Percentiles rank a stretch among this genome's conserved stretches.
These are phyloP conservation scores for Puccinia polysora DNA, from an alignment of 1,284 basidiomycete species.

Conservation along the genomic window DNA sequence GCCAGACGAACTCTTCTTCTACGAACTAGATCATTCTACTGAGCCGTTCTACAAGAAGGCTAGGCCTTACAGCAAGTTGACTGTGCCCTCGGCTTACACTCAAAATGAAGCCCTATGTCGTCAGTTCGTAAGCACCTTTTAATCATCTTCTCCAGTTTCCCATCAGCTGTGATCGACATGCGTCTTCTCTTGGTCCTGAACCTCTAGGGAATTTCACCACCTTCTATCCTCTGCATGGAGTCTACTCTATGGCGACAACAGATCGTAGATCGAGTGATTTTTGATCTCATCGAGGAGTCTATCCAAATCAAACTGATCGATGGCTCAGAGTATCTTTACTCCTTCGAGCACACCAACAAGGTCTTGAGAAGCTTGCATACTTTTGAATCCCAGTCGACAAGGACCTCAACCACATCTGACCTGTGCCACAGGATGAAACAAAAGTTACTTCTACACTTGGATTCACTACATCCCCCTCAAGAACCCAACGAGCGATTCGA, in stretches of 20 bases:
- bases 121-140: conserved; percentile 25
- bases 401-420: neutral
- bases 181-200: neutral
- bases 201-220: conserved; percentile 25
- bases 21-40: conserved; percentile 16
- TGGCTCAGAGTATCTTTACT: conserved; percentile 12
- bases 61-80: conserved; percentile 17
- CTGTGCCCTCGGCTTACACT: conserved; percentile 17
- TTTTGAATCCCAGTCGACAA: neutral
- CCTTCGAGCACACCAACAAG: conserved; percentile 7
- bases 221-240: conserved; percentile 32
- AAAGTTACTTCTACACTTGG: neutral
- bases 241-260: conserved; percentile 25
- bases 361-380: neutral
- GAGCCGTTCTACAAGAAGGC: conserved; percentile 18
- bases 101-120: conserved; percentile 23
- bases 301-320: conserved; percentile 24
- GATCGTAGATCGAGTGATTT: conserved; percentile 25
- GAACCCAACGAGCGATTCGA: neutral
- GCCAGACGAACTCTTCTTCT: conserved; percentile 13
- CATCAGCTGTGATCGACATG: neutral
- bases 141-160: neutral
- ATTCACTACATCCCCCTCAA: neutral
- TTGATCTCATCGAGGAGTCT: conserved; percentile 1
- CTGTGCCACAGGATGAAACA: conserved; percentile 6